These are phyloP conservation scores for Naganishia liquefaciens DNA, from an alignment of 1,284 basidiomycete genomes.

Conservation along the genomic window DNA sequence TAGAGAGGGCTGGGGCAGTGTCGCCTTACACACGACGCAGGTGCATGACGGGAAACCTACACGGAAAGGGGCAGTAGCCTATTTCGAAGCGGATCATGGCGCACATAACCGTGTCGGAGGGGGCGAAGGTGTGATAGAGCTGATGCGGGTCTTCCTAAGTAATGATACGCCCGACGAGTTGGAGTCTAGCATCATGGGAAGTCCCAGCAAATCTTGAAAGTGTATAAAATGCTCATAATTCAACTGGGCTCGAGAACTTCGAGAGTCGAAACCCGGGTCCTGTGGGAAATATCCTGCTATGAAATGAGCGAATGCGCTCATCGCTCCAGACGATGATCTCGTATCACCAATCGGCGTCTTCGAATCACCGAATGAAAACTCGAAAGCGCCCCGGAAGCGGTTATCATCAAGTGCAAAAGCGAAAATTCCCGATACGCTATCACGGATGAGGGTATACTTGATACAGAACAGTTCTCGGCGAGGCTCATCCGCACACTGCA, in stretches of 20 bases:
- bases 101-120: slow-evolving; percentile 49
- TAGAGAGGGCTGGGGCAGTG: slow-evolving; percentile 27
- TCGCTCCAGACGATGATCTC: neutral
- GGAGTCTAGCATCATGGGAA: neutral
- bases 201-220: neutral
- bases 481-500: too few species aligned
- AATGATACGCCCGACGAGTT: neutral
- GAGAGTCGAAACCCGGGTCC: too few species aligned
- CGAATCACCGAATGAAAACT: neutral
- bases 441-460: too few species aligned
- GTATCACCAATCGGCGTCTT: neutral
- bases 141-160: slow-evolving; percentile 38
- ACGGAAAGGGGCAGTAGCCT: slow-evolving; percentile 39
- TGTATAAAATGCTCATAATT: neutral
- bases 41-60: slow-evolving; percentile 1
- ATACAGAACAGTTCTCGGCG: too few species aligned
- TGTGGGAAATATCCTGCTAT: neutral
- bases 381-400: neutral
- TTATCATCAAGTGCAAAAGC: too few species aligned
- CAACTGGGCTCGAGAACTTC: too few species aligned
- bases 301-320: neutral
- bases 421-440: too few species aligned
- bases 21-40: neutral
- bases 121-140: slow-evolving; percentile 48
- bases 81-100: slow-evolving; percentile 46